A percentile compares a stretch with the other conserved stretches of the same genome.
Conservation (phyloP, 441 rosid species). For the Corymbia calophylla region DNA sequence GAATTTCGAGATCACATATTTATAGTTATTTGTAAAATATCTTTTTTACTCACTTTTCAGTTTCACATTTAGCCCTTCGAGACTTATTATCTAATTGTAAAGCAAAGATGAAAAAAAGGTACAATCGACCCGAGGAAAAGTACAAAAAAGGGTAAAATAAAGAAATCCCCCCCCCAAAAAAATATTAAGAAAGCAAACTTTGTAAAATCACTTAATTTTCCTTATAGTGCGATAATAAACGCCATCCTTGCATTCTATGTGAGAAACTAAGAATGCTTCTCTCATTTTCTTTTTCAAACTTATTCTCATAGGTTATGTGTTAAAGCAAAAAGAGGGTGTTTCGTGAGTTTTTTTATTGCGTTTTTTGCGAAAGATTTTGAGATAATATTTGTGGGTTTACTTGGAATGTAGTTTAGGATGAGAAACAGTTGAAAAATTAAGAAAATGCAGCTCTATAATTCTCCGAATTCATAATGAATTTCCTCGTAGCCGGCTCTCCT, state of each 20-base stretch:
- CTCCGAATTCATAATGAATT: neutral
- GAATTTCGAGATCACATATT: too few species aligned
- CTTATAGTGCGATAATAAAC: too few species aligned
- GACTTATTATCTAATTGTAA: too few species aligned
- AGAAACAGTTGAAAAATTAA: neutral
- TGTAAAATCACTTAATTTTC: neutral
- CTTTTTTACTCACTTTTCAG: too few species aligned
- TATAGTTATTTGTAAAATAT: too few species aligned
- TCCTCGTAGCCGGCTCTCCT: rapidly evolving
- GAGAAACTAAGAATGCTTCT: too few species aligned
- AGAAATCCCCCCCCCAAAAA: too few species aligned
- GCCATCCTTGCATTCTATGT: too few species aligned
- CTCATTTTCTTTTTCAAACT: neutral
- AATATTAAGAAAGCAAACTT: neutral
- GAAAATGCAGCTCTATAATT: neutral
- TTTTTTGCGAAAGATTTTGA: neutral
- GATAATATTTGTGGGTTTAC: neutral
- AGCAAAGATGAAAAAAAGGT: too few species aligned
- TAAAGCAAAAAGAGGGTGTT: neutral
- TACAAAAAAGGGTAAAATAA: too few species aligned
- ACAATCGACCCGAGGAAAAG: too few species aligned
- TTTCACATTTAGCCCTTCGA: too few species aligned
- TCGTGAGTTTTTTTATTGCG: neutral
- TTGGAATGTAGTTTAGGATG: neutral
- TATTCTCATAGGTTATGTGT: neutral